Base-by-base conservation (phyloP, 1,284 basidiomycete species). In the Xerocomus amazonicus region DNA sequence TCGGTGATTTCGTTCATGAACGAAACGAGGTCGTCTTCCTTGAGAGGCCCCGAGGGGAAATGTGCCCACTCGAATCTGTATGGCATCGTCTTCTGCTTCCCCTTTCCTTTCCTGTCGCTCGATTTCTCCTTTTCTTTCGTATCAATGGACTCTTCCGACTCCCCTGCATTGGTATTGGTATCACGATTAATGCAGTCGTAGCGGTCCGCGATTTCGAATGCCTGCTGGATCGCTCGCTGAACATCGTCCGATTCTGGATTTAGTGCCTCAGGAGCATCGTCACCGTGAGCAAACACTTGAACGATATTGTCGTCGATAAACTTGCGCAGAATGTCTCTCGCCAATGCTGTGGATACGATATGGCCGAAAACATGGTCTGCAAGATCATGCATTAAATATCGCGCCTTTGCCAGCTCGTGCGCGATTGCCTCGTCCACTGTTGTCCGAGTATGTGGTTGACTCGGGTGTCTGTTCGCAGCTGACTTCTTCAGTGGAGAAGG, bases 1-100 rank as follows among this genome's bases (percentile, higher is more conserved):
- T 59, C 56, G 16, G 47, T 48, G 38, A 51, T 26, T 0, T 33
- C 3, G 6, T 59, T 57, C 0, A 59, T 39, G 23, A 59, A 59
- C 0, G 14, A 9, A 12, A 59, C 58, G 2, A 59, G 42, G 7
- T 38, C 14, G 1, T 50, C 47, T 39, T 59, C 55, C 2, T 19
- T 2, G 36, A 59, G 14, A 3, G 45, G 38, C 8, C 48, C 46
- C 1, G 14, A 1, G 1, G 58, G 55, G 28, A 55, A 59, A 0
- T 12, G 5, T 10, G 2, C 3, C 57, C 55, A 59, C n/a, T 9
- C 31, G 36, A 55, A 59, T 1, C 39, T 42, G 13, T 54, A 59
- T 1, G 13, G 19, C 32, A 36, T 48, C 13, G 3, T 3, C n/a
- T 33, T 47, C 17, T 36, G 17, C 35, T 47, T 44, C 3, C 36